Base-by-base conservation (phyloP, 73 alveolate species). In the Halteria grandinella region DNA sequence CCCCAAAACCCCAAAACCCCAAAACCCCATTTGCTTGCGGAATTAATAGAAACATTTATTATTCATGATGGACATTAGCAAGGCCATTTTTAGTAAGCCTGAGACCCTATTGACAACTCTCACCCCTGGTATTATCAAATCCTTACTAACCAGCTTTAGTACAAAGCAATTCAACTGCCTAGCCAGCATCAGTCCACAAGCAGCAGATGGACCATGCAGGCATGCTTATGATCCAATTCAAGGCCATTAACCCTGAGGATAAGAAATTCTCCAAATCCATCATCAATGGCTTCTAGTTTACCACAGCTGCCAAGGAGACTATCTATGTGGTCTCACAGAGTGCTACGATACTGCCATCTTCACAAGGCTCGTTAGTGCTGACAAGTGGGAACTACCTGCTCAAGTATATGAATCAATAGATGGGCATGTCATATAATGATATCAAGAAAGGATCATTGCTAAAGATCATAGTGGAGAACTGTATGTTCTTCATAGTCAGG, bases 301-400 rank as follows among this genome's bases (percentile, higher is more conserved):
- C 43, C 18, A 18, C 69, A 0, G 47, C 21, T n/a, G 6, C 7
- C 12, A 41, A 66, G 28, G 64, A 41, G 12, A 41, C 28, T 15
- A 66, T 66, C 6, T 20, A 45, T 18, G 80, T 66, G 6, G 4
- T 41, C 15, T 66, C 80, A 21, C 29, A 66, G 25, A 45, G 69
- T 18, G 80, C 80, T 15, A 66, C 80, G 5, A 44, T 66, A 7
- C 7, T 66, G 6, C 10, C 47, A 44, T 12, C 15, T 45, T 12
- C 15, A 66, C 5, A 62, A n/a, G 25, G 12, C 1, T n/a, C 6
- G 21, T 8, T 66, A 2, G 51, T 66, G n/a, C 21, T 66, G 5
- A 45, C 80, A 11, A 66, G 80, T 47, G 80, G 62, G 2, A 66
- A 66, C 47, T 66, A 66, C 28, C 29, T 66, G 0, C 5, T 66